phyloP scores from a whole-genome alignment of 176 grass and related monocot species.

The Aegilops longissima region DNA sequence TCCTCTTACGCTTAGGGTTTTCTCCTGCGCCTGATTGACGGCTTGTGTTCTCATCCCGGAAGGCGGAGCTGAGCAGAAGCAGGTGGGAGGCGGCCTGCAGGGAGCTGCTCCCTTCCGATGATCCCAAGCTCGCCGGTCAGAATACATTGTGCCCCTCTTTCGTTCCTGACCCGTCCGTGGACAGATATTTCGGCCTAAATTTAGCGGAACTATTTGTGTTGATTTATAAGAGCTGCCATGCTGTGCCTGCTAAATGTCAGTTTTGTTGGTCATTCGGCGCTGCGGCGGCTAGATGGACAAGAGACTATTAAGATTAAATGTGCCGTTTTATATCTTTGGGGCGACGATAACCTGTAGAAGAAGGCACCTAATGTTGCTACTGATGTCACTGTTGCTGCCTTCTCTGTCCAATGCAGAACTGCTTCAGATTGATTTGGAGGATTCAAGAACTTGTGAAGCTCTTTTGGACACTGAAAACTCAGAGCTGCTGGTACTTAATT shows the following conservation, averaged over 20 bases:
- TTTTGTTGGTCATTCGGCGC: neutral
- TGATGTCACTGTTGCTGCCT: neutral
- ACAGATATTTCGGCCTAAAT: neutral
- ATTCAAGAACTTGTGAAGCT: slow-evolving; percentile 8
- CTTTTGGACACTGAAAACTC: slow-evolving; percentile 39
- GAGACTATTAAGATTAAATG: neutral
- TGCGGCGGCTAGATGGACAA: neutral
- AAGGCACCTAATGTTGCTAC: neutral
- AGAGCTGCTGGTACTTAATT: slow-evolving; percentile 36
- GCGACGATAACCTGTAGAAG: too few relatives aligned
- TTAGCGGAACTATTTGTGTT: neutral
- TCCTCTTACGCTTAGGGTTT: neutral
- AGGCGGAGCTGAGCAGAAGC: slow-evolving; percentile 4
- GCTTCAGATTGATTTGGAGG: slow-evolving; percentile 28
- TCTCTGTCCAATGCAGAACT: slow-evolving; percentile 38
- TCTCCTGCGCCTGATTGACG: neutral
- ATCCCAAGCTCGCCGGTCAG: slow-evolving; percentile 37
- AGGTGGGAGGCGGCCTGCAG: slow-evolving; percentile 2
- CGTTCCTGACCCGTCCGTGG: neutral
- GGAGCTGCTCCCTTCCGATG: slow-evolving; percentile 20
- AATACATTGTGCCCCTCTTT: neutral
- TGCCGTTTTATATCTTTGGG: neutral
- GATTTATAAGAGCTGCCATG: neutral
- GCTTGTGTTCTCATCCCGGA: neutral
- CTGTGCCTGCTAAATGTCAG: neutral